Base-by-base conservation (phyloP, 2,329 filamentous ascomycete genomes). In the Lasiodiplodia gonubiensis region DNA sequence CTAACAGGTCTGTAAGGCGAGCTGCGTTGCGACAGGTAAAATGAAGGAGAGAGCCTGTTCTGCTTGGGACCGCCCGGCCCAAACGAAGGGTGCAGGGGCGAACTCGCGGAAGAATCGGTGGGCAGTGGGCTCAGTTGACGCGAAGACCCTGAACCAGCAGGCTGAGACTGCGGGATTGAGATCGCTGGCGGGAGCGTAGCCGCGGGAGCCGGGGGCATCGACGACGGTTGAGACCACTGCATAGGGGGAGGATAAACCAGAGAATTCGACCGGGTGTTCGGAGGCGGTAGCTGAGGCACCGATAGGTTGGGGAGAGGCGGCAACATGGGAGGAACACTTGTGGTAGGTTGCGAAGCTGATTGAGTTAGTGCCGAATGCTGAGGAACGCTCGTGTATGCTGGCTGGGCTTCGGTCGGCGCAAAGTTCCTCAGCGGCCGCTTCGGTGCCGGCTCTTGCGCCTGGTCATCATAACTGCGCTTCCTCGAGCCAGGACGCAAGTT, bases 1-100 rank as follows among this genome's bases (percentile, higher is more conserved):
- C 94, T 91, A 48, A 97, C 90, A 1, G 94, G 94, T 70, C 93
- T 92, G 80, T 98, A 98, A 3, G 95, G 95, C 66, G 94, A 98
- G 70, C 92, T 90, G 67, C 95, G 88, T 76, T 97, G 92, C 74
- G 92, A 91, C 46, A 97, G 84, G 79, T 96, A 96, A 74, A 92
- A 88, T 12, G 92, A 94, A 0, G 94, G 94, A 37, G 95, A 98
- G 70, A 95, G 86, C 37, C 92, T 90, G 53, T 88, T 87, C 6
- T 90, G 89, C 10, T 89, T 87, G 64, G 88, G 86, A 12, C 85
- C 81, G 12, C 82, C 86, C 53, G 84, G 82, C 7, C 82, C 82
- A 64, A 86, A 91, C 25, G 87, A 84, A 18, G 89, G 87, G n/a
- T 85, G 86, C n/a, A 90, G 88, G 0, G 92, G 93, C 0, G 92